Evolutionary conservation across 2,329 filamentous ascomycete genomes (phyloP), one percentile per base, ranked within the genome.

Genomic region (Erysiphe pulchra): DNA sequence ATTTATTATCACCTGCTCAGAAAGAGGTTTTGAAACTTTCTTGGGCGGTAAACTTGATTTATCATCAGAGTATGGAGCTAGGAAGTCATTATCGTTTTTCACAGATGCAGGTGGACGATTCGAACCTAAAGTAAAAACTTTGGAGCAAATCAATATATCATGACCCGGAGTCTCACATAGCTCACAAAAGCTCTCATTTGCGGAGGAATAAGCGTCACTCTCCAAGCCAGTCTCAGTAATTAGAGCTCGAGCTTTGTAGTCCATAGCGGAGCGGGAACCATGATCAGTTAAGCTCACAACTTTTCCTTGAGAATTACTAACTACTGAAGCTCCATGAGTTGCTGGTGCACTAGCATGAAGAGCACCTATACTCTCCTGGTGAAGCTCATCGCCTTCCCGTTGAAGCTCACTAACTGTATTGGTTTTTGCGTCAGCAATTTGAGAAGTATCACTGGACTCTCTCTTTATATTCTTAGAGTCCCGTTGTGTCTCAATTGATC

Each of bases 141-240:
- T 87, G 45, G 81, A 85, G 67, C 87, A 95, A 18, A 82, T 92
- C 47, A 95, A 67, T 49, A 95, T 93, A 55, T 95, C 87, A 57
- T 95, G 87, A 14, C 87, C 86, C 42, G 74, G 71, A 32, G 81
- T 82, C 64, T 94, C 86, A 63, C 87, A 95, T 50, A 95, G 90
- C 63, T 95, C 90, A 62, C 87, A 95, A 46, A 57, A 57, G 44
- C 53, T 76, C 57, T 85, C 81, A 36, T 79, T 82, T 18, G 73
- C 70, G 28, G 71, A 74, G 34, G 79, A 81, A 60, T 78, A 70
- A 13, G 69, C 67, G 53, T 80, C 78, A 55, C 72, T 80, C 60
- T 80, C 78, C 38, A 68, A 69, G 75, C 80, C 80, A 5, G 75
- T 73, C 48, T 78, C 75, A 12, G 82, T 63, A 2, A 70, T 74